phyloP scores from a whole-genome alignment of 495 filamentous ascomycete species.

The Collariella sp. region DNA sequence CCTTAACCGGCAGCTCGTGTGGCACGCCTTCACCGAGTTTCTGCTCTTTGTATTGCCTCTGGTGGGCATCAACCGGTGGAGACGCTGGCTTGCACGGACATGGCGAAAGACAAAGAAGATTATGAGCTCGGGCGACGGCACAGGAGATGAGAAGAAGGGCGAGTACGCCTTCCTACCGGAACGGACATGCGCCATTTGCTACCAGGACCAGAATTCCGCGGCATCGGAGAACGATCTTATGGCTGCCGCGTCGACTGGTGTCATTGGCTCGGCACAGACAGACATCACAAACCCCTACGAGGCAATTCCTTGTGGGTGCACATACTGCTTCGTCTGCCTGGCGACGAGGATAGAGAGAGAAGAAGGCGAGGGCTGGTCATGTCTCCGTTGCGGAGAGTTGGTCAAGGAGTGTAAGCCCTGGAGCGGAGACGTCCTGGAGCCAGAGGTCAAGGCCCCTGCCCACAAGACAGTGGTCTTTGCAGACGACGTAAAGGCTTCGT shows the following conservation, averaged over 20 bases:
- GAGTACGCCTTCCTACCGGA: conserved; percentile 83
- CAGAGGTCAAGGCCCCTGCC: conserved; percentile 44
- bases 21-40: conserved; percentile 98
- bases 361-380: conserved; percentile 94
- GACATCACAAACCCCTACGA: conserved; percentile 97
- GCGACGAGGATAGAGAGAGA: conserved; percentile 82
- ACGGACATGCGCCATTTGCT: conserved; percentile 95
- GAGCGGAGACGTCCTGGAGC: conserved; percentile 72
- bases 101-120: conserved; percentile 69
- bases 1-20: conserved; percentile 92
- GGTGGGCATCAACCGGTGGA: conserved; percentile 88
- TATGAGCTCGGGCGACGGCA: conserved; percentile 41
- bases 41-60: conserved; percentile 90
- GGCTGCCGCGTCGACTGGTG: conserved; percentile 57
- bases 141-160: conserved; percentile 50
- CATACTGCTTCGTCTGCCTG: conserved; percentile 98
- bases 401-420: conserved; percentile 89
- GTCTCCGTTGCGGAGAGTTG: conserved; percentile 77
- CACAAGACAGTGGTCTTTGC: conserved; percentile 65
- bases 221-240: conserved; percentile 61
- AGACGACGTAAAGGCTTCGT: conserved; percentile 38
- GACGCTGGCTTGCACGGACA: conserved; percentile 73
- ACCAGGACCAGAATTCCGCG: conserved; percentile 77
- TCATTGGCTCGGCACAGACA: conserved; percentile 80
- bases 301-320: conserved; percentile 77